Base-by-base conservation (phyloP, 2,329 filamentous ascomycete species). In the Epichloe sylvatica region DNA sequence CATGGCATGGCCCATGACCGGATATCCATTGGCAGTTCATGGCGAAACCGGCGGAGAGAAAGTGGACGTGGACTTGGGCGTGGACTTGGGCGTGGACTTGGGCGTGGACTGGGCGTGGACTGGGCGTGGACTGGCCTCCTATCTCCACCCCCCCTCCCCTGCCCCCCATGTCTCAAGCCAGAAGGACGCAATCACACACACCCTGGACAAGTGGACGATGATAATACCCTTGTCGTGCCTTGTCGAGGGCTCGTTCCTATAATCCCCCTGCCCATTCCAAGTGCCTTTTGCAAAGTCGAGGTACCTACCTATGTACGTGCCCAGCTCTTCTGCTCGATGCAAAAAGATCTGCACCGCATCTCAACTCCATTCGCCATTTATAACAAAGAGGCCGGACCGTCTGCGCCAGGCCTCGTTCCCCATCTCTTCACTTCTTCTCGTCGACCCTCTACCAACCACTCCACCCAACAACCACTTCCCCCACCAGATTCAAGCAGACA, bases 341-440 rank as follows among this genome's bases (percentile, higher is more conserved):
- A 39, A 46, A 43, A 44, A 39, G 49, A 53, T 53, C 49, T 53
- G 48, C 52, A 51, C 49, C 49, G 40, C 52, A 47, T 55, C 21
- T 55, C 51, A 47, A 40, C 37, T 45, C 50, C 51, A 54, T 49
- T 49, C 51, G 45, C 53, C 50, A 54, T 53, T 55, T 50, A 55
- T 54, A 55, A 56, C 50, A 51, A 53, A 47, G 49, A 53, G 51
- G 53, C 49, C 53, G 52, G 55, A 45, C 53, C 56, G 52, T 54
- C 55, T 55, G 41, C 50, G 39, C 45, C 51, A 51, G 43, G 25
- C 30, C 36, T 38, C 30, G 23, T 45, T 53, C 49, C 50, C 41
- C 47, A 30, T 34, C 49, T 46, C 49, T 30, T 38, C 39, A n/a
- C 21, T 50, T 47, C 11, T 30, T 46, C 43, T 39, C 23, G 15